Evolutionary conservation across 2,329 filamentous ascomycete species (phyloP), one percentile per base, ranked within the genome.

Genomic region (Clonostachys rhizophaga): DNA sequence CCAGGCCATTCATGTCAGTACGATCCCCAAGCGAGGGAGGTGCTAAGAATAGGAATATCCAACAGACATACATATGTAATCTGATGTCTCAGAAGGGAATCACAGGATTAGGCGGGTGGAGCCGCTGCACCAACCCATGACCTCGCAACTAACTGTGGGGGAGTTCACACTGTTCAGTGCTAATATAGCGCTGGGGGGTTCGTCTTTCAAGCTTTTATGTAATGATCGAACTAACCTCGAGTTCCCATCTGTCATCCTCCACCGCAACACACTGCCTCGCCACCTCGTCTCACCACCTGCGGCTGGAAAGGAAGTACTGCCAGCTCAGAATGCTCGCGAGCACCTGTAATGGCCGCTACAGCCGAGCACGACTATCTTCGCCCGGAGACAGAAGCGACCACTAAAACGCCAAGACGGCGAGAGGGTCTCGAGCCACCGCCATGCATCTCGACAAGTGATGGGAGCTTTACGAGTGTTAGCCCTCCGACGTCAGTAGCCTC

Each of bases 301-400:
- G 16, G 10, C 36, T 20, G 18, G 34, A 10, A 47, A n/a, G 41
- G 5, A 43, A 44, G 40, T 39, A n/a, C 11, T 39, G 12, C 9
- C 39, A 12, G 16, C 37, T 16, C 43, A 45, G 43, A 49, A 49
- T 49, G 47, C 47, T 30, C 39, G 33, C 42, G 16, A 24, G 44
- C 14, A 35, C 30, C 36, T 42, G 47, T 43, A 13, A 49, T 49
- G 47, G 44, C 47, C 40, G 41, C 40, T 40, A 43, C 40, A 24
- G 34, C 17, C 40, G 47, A 49, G 34, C 30, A 46, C 16, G 30
- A 8, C 44, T 35, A 44, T 42, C 24, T 20, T 34, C 33, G 34
- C 40, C 43, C 14, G 33, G 35, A 34, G 40, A 6, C 41, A 42
- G 33, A 36, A 24, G 18, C 33, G 34, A 34, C 18, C 24, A 17